Conservation (phyloP, 192 early-diverging fungal genomes). For the Mortierella antarctica region DNA sequence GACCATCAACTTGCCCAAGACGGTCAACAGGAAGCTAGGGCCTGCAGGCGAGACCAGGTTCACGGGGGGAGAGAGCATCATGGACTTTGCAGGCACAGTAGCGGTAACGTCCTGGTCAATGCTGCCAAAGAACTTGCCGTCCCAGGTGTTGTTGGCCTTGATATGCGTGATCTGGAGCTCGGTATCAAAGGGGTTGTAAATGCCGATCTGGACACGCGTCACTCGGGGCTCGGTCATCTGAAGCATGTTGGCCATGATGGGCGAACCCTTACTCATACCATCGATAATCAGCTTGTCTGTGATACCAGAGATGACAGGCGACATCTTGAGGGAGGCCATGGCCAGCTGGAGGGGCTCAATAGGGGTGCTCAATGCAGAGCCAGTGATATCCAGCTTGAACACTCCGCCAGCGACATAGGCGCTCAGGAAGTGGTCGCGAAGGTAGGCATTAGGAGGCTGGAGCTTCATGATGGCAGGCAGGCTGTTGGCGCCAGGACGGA, state of each 20-base stretch:
- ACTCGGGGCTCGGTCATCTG: conserved; percentile 10
- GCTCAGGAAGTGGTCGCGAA: conserved; percentile 53
- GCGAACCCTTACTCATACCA: conserved; percentile 24
- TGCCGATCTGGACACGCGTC: conserved; percentile 54
- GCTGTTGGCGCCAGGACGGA: conserved; percentile 61
- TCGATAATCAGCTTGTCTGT: conserved; percentile 51
- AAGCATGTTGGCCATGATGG: conserved; percentile 23
- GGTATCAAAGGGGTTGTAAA: conserved; percentile 66
- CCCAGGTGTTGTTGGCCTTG: conserved; percentile 42
- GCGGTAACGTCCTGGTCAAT: conserved; percentile 59
- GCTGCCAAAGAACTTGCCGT: conserved; percentile 55
- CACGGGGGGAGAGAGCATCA: conserved; percentile 19
- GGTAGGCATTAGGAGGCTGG: conserved; percentile 20
- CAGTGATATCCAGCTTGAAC: conserved; percentile 55
- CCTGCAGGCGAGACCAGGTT: conserved; percentile 30
- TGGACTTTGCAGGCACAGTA: conserved; percentile 30
- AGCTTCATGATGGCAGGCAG: conserved; percentile 56
- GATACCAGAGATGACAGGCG: conserved; percentile 57
- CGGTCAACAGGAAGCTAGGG: conserved; percentile 11
- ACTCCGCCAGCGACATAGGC: conserved; percentile 53
- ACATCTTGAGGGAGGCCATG: conserved; percentile 53
- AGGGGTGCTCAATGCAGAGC: conserved; percentile 43
- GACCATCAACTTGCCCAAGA: conserved; percentile 24
- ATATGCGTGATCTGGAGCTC: conserved; percentile 60
- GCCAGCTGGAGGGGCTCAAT: conserved; percentile 58